phyloP scores from a whole-genome alignment of 352 stramenopile species.

The Phytophthora sojae region DNA sequence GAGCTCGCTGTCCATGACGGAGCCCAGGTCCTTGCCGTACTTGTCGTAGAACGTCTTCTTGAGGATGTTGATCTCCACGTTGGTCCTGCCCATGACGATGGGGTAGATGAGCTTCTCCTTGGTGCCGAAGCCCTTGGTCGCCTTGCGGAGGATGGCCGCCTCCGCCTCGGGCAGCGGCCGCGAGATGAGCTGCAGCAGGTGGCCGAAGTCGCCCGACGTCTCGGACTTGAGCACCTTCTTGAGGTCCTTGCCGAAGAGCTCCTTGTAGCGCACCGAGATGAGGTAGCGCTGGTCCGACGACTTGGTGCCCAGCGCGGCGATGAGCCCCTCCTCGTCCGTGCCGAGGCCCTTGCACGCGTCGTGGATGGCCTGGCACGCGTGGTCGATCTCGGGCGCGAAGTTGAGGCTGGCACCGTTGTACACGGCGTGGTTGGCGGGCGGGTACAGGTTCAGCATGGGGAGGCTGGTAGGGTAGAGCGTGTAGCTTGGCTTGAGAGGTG shows the following conservation, averaged over 20 bases:
- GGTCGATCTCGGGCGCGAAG: slow-evolving; percentile 60
- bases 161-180: slow-evolving; percentile 70
- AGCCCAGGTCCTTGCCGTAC: slow-evolving; percentile 64
- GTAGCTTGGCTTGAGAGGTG: no score
- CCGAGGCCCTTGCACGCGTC: slow-evolving; percentile 72
- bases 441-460: slow-evolving; percentile 83
- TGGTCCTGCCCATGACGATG: slow-evolving; percentile 69
- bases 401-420: slow-evolving; percentile 56
- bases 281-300: slow-evolving; percentile 67
- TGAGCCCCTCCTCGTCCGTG: slow-evolving; percentile 67
- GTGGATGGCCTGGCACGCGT: slow-evolving; percentile 61
- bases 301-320: slow-evolving; percentile 58
- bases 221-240: slow-evolving; percentile 72
- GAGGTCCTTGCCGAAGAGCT: slow-evolving; percentile 66
- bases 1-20: slow-evolving; percentile 66
- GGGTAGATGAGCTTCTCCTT: slow-evolving; percentile 78
- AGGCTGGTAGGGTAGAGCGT: not conserved
- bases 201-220: slow-evolving; percentile 69
- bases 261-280: slow-evolving; percentile 71
- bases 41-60: slow-evolving; percentile 84
- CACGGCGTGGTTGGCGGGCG: slow-evolving; percentile 66
- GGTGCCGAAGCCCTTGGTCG: slow-evolving; percentile 77
- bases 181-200: slow-evolving; percentile 65
- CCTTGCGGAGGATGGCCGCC: slow-evolving; percentile 64
- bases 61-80: slow-evolving; percentile 77